A percentile compares a stretch with the other conserved stretches of the same genome.
Conservation (phyloP, 306 rosid species). For the Geum urbanum region DNA sequence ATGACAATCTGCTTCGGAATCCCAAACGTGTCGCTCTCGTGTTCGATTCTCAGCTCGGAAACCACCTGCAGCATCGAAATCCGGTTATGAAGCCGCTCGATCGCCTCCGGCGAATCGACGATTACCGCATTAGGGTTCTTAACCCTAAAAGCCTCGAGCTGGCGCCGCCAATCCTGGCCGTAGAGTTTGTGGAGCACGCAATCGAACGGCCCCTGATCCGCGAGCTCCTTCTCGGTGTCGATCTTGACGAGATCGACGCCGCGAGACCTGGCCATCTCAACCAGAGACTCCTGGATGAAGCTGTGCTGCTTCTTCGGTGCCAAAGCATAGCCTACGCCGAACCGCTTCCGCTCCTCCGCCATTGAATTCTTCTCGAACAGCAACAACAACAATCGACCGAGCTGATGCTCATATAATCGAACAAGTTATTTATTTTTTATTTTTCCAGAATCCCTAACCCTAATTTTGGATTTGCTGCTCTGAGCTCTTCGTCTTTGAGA, state of each 20-base stretch:
- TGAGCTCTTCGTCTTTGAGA: not conserved
- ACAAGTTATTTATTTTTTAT: not conserved
- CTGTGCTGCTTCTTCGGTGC: conserved; percentile 78
- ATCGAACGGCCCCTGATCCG: conserved; percentile 80
- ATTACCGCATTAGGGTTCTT: conserved; percentile 57
- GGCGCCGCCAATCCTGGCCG: conserved; percentile 65
- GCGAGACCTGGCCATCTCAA: conserved; percentile 54
- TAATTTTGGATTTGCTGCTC: not conserved
- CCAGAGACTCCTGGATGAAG: conserved; percentile 67
- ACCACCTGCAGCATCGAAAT: conserved; percentile 94
- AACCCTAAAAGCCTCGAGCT: conserved; percentile 39
- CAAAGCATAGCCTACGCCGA: conserved; percentile 68
- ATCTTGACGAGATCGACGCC: conserved; percentile 64
- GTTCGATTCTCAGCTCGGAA: conserved; percentile 58
- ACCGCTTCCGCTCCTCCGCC: conserved; percentile 56
- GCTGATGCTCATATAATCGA: conserved; percentile 31
- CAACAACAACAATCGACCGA: not conserved
- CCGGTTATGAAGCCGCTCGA: conserved; percentile 78
- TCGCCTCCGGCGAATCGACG: conserved; percentile 69
- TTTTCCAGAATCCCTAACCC: conserved; percentile 7
- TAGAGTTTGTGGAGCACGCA: conserved; percentile 79
- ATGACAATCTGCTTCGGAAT: conserved; percentile 87
- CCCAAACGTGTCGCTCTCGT: conserved; percentile 59
- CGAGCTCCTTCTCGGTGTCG: conserved; percentile 36
- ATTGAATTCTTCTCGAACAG: conserved; percentile 27